A percentile compares a stretch with the other conserved stretches of the same genome.
These are phyloP conservation scores for Xylaria sp. DNA, from an alignment of 2,329 filamentous ascomycete genomes.

Conservation along the genomic window DNA sequence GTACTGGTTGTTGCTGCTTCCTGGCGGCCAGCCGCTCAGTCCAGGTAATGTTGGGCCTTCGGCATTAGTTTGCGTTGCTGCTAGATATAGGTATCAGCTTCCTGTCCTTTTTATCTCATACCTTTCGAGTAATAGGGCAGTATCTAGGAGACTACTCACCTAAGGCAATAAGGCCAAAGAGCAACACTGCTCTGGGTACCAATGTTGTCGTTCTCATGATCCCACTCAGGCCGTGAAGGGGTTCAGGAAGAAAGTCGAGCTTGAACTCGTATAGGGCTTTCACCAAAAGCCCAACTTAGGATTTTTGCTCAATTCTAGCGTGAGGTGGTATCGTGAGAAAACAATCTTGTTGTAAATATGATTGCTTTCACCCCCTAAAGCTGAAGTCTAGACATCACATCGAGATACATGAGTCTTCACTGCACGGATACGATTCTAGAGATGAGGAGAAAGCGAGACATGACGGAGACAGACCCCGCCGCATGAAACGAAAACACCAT, in stretches of 20 bases:
- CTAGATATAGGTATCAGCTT: conserved; percentile 8
- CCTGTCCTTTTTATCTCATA: neutral
- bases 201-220: conserved; percentile 19
- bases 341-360: neutral
- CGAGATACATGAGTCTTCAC: neutral
- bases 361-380: conserved; percentile 13
- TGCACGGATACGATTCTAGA: neutral
- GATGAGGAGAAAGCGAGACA: neutral
- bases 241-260: neutral
- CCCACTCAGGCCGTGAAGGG: neutral
- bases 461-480: neutral
- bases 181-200: conserved; percentile 8
- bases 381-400: neutral
- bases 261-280: neutral
- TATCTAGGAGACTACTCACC: conserved; percentile 19
- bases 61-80: conserved; percentile 12
- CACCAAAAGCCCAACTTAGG: neutral
- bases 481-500: neutral
- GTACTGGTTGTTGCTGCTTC: conserved; percentile 12
- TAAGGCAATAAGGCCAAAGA: conserved; percentile 25
- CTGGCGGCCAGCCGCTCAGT: conserved; percentile 5
- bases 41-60: conserved; percentile 14
- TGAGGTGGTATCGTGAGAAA: neutral
- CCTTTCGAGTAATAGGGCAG: neutral
- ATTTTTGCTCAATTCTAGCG: neutral